A percentile compares a stretch with the other conserved stretches of the same genome.
Conservation (phyloP, 2,329 filamentous ascomycete genomes). For the Apiospora phragmitis region DNA sequence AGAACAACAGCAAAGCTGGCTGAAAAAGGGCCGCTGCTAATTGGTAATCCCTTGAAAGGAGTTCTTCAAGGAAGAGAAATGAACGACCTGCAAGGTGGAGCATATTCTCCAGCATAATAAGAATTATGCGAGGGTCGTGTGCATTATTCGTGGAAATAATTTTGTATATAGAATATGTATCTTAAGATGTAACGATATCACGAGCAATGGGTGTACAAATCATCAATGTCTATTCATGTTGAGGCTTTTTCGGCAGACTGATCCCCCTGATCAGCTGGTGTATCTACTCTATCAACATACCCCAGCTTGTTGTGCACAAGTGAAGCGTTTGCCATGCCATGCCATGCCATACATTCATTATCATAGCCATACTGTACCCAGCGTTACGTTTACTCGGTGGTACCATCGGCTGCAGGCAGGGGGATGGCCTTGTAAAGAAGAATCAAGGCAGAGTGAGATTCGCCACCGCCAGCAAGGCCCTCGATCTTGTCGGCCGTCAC, state of each 20-base stretch:
- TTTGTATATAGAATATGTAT: background rate
- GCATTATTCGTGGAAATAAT: background rate
- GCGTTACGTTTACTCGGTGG: slow-evolving; percentile 26
- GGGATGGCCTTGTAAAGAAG: slow-evolving; percentile 76
- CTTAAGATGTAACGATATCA: background rate
- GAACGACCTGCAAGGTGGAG: background rate
- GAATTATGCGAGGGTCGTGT: background rate
- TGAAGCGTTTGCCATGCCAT: slow-evolving; percentile 20
- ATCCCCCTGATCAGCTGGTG: background rate
- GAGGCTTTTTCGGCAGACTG: background rate
- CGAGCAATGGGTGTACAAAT: background rate
- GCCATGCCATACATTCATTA: slow-evolving; percentile 20
- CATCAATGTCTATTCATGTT: background rate
- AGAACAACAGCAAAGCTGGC: background rate
- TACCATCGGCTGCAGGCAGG: slow-evolving; percentile 59
- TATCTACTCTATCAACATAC: slow-evolving; percentile 8
- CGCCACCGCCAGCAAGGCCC: slow-evolving; percentile 83
- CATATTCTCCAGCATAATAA: background rate
- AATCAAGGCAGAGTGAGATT: slow-evolving; percentile 81
- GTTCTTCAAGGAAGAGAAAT: background rate
- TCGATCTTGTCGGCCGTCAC: slow-evolving; percentile 91
- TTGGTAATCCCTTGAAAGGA: background rate
- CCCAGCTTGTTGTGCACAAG: background rate
- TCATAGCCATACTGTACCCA: background rate
- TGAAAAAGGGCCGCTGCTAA: background rate